These are phyloP conservation scores for Poa annua DNA, from an alignment of 176 grass and related monocot genomes.

Conservation along the genomic window DNA sequence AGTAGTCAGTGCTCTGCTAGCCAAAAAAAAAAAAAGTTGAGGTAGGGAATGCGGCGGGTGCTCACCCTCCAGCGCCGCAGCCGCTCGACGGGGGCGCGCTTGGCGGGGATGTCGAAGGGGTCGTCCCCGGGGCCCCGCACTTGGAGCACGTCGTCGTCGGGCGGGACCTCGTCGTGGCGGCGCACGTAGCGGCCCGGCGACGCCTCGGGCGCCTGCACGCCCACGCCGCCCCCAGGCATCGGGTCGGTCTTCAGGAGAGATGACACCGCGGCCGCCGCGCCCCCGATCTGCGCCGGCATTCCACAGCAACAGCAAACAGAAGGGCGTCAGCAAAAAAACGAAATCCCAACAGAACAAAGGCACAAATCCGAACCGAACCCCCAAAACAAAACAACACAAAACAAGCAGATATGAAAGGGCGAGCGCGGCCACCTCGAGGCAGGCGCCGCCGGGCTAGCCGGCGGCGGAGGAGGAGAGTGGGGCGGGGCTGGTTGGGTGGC, in stretches of 20 bases:
- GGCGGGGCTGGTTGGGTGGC: neutral
- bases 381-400: neutral
- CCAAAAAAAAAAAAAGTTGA: neutral
- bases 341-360: neutral
- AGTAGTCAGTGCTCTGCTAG: too few relatives aligned
- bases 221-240: slow-evolving; percentile 31
- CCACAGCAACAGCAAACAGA: neutral
- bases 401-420: neutral
- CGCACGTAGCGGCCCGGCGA: slow-evolving; percentile 50
- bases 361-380: neutral
- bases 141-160: slow-evolving; percentile 37
- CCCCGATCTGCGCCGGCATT: slow-evolving; percentile 57
- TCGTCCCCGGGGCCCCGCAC: slow-evolving; percentile 14
- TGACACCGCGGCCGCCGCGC: slow-evolving; percentile 52
- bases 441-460: neutral
- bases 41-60: neutral
- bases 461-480: neutral
- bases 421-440: slow-evolving; percentile 35
- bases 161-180: slow-evolving; percentile 36
- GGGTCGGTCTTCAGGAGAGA: slow-evolving; percentile 47
- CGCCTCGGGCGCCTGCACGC: slow-evolving; percentile 37
- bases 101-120: slow-evolving; percentile 65
- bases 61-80: slow-evolving; percentile 72
- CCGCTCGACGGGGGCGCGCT: slow-evolving; percentile 57
- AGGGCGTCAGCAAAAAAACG: neutral